A percentile compares a stretch with the other conserved stretches of the same genome.
These are phyloP conservation scores for Lactarius vividus DNA, from an alignment of 768 basidiomycete species.

Conservation along the genomic window DNA sequence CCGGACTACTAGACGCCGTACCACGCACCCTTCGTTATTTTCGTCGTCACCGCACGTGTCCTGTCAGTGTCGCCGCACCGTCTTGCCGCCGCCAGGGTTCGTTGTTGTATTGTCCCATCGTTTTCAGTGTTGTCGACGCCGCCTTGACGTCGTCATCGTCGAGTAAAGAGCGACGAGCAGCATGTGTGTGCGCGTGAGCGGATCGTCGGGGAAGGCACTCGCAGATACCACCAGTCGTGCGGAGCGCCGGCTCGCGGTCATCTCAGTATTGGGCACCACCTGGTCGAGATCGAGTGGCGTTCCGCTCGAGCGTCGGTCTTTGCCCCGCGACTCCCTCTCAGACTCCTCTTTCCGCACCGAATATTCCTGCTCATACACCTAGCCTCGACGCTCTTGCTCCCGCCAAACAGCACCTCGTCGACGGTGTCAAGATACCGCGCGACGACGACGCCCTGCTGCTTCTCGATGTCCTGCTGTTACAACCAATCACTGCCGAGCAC, in stretches of 20 bases:
- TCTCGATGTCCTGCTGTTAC: conserved; percentile 58
- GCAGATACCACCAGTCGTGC: conserved; percentile 57
- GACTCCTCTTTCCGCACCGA: conserved; percentile 43
- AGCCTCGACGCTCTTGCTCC: conserved; percentile 49
- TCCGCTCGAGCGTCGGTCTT: conserved; percentile 49
- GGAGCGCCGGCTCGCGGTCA: conserved; percentile 21
- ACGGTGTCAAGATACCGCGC: conserved; percentile 63
- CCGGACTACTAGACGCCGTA: too few relatives aligned
- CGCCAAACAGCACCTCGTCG: conserved; percentile 74
- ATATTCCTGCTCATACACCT: conserved; percentile 47
- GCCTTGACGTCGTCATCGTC: too few relatives aligned
- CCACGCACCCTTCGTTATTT: too few relatives aligned
- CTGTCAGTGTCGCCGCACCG: too few relatives aligned
- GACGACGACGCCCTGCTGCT: conserved; percentile 57
- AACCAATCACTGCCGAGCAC: conserved; percentile 82
- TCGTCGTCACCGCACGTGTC: too few relatives aligned
- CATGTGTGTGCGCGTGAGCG: conserved; percentile 62
- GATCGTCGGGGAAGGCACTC: conserved; percentile 50
- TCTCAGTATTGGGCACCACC: not conserved
- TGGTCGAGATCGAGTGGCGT: conserved; percentile 36
- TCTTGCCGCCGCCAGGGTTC: too few relatives aligned
- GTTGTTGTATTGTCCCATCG: too few relatives aligned
- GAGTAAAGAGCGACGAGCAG: conserved; percentile 45
- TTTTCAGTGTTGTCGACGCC: too few relatives aligned
- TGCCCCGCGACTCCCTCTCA: conserved; percentile 39